Base-by-base conservation (phyloP, 805 yeast genomes). In the Metschnikowia cerradonensis region DNA sequence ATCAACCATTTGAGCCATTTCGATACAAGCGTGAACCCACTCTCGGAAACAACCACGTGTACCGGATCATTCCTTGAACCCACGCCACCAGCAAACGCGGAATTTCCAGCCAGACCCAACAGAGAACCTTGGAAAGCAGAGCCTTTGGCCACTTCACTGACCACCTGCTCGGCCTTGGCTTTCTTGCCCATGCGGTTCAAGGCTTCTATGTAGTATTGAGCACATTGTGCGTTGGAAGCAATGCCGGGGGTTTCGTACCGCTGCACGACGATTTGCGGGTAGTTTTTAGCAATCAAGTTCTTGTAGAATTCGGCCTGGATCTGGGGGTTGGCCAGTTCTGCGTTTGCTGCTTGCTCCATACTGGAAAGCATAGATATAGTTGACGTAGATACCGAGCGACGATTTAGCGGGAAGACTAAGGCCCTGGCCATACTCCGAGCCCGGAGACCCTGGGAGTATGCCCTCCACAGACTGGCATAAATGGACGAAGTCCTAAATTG, bases 241-340 rank as follows among this genome's bases (percentile, higher is more conserved):
- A 94, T 88, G n/a, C 96, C 96, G 0, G 94, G 87, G 7, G 95
- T 87, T 67, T 95, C 98, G 66, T 81, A 95, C 52, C 99, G 80
- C 51, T 94, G 86, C n/a, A 92, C 90, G 6, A 94, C 96, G 49
- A 92, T 85, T 61, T 90, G 96, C n/a, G 99, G 98, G 65, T 90
- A 94, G 69, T 88, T 88, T 49, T 92, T 79, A 51, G 80, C 80
- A 56, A 94, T 67, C 44, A 94, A 73, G 13, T 82, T 76, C 54
- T 80, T 79, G 72, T 94, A 94, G 62, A 94, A 92, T 50, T 81
- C 84, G 1, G 95, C 91, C 70, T 94, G 99, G 5, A 80, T 74
- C 3, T 65, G 70, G 1, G 97, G 79, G 66, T 88, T 86, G 44
- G 75, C 68, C 42, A 88, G 68, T 50, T 87, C 84, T 53, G 78